phyloP scores from a whole-genome alignment of 116 monocot genomes.

The Iris pallida region DNA sequence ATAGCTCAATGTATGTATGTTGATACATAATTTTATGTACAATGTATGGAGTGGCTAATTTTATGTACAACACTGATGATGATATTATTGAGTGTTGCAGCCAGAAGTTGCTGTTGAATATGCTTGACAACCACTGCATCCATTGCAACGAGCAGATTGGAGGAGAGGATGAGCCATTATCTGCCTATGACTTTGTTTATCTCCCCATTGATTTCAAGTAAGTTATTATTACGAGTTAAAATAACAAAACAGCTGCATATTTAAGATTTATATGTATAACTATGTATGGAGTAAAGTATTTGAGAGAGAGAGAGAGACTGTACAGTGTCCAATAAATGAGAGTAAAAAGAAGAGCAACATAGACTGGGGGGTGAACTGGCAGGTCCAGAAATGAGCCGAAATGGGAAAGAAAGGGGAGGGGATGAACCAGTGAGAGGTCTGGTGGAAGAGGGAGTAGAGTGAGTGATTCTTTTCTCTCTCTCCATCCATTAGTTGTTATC shows the following conservation, averaged over 20 bases:
- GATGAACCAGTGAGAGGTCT: too few relatives aligned
- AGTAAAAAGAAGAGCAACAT: neutral
- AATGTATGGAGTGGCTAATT: too few relatives aligned
- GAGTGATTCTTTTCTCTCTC: too few relatives aligned
- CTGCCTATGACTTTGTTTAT: constrained; percentile 94
- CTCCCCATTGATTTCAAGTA: constrained; percentile 99
- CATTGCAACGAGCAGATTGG: constrained; percentile 73
- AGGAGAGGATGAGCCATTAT: constrained; percentile 29
- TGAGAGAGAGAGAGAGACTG: too few relatives aligned
- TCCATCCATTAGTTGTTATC: too few relatives aligned
- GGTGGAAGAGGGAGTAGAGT: neutral
- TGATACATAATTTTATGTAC: too few relatives aligned
- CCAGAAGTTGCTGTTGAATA: constrained; percentile 91
- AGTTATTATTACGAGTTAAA: constrained; percentile 7
- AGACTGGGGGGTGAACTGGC: neutral
- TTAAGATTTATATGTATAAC: too few relatives aligned
- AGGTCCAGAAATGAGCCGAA: constrained; percentile 1
- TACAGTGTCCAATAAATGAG: neutral
- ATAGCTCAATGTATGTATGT: too few relatives aligned
- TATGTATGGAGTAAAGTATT: too few relatives aligned
- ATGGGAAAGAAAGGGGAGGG: neutral
- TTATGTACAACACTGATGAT: too few relatives aligned
- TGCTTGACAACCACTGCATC: constrained; percentile 98
- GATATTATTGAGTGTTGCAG: constrained; percentile 30
- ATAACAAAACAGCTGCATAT: too few relatives aligned